These are phyloP conservation scores for Zymoseptoria crescenta DNA, from an alignment of 2,329 filamentous ascomycete species.

Conservation along the genomic window DNA sequence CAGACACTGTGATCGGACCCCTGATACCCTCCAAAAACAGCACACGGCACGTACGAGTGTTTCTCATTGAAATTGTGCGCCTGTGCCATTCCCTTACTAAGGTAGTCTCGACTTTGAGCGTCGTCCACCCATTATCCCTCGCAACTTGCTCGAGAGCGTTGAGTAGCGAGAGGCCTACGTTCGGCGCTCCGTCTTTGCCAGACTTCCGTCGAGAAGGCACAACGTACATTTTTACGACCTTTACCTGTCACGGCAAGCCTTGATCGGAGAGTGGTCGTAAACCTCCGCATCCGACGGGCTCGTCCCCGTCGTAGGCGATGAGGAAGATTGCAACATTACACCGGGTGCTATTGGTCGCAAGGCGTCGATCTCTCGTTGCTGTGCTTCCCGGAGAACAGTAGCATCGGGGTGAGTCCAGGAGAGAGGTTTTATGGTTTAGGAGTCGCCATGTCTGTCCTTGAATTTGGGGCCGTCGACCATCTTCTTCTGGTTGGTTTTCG, in stretches of 20 bases:
- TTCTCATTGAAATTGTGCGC: slow-evolving; percentile 2
- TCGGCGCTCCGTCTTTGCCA: not conserved
- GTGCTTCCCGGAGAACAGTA: not conserved
- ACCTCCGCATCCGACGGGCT: slow-evolving; percentile 1
- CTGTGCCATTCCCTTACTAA: not conserved
- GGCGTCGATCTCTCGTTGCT: not conserved
- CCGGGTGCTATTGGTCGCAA: not conserved
- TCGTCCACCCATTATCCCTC: not conserved
- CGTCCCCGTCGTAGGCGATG: not conserved
- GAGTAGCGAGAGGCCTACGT: not conserved
- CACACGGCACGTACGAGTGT: not conserved
- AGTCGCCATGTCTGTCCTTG: no score
- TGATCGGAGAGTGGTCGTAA: not conserved
- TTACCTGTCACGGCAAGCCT: slow-evolving; percentile 1
- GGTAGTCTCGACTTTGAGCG: slow-evolving; percentile 1
- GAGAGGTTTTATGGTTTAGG: not conserved
- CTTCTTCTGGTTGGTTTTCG: no score
- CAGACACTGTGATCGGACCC: not conserved
- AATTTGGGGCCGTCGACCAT: no score
- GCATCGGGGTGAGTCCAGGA: not conserved
- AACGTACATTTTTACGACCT: slow-evolving; percentile 4
- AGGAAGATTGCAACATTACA: not conserved
- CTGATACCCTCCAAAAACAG: not conserved
- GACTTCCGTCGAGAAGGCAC: not conserved
- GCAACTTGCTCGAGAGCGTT: not conserved